phyloP scores from a whole-genome alignment of 2,329 filamentous ascomycete species.

The Metarhizium robertsii region DNA sequence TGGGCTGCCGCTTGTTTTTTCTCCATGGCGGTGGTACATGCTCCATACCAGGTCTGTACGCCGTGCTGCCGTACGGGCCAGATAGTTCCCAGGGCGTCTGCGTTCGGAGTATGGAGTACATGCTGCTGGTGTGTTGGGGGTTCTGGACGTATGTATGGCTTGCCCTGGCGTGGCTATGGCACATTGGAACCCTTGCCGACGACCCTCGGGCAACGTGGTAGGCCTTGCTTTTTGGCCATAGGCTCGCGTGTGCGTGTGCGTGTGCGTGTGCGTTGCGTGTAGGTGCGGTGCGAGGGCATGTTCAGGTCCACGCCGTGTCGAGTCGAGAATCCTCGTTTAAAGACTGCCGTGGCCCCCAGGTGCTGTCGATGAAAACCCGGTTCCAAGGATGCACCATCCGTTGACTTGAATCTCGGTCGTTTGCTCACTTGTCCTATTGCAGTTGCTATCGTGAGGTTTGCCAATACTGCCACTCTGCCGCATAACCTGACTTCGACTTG shows the following conservation, averaged over 20 bases:
- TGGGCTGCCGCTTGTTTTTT: not conserved
- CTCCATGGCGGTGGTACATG: not conserved
- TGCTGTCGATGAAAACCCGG: not conserved
- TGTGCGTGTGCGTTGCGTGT: not conserved
- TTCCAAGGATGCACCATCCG: not conserved
- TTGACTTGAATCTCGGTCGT: not conserved
- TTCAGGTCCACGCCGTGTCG: not conserved
- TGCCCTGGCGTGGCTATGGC: not conserved
- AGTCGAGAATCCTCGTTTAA: conserved; percentile 1
- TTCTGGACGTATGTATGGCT: not conserved
- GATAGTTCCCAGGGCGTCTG: not conserved
- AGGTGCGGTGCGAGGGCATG: not conserved
- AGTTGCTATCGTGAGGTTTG: not conserved
- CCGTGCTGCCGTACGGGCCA: not conserved
- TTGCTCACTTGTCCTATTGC: not conserved
- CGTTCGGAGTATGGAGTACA: not conserved
- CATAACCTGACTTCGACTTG: not conserved
- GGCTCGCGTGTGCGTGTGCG: not conserved
- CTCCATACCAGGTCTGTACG: not conserved
- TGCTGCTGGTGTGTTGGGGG: not conserved
- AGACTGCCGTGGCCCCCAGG: conserved; percentile 1
- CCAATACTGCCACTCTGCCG: not conserved
- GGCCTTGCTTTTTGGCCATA: conserved; percentile 3
- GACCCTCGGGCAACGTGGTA: conserved; percentile 5
- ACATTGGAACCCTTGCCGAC: conserved; percentile 4